These are phyloP conservation scores for Tuber microsphaerosporum DNA, from an alignment of 495 filamentous ascomycete genomes.

Conservation along the genomic window DNA sequence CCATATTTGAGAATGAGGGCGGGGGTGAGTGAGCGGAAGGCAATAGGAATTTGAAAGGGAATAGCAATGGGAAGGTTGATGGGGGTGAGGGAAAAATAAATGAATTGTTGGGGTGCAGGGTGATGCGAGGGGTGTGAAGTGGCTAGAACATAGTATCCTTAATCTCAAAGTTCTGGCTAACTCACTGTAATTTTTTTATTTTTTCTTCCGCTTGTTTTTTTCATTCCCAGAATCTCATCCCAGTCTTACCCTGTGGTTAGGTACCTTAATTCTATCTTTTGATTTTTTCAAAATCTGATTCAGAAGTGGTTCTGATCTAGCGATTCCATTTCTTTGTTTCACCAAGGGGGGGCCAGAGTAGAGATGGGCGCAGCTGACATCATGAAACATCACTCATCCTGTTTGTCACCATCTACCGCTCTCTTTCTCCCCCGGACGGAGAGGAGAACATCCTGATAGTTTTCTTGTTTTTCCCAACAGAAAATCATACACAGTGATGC, in stretches of 20 bases:
- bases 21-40: background rate
- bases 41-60: background rate
- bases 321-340: too few species aligned
- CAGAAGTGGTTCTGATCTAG: background rate
- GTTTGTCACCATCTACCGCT: too few species aligned
- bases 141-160: slow-evolving; percentile 3
- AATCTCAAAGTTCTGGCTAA: background rate
- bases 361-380: too few species aligned
- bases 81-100: background rate
- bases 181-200: background rate
- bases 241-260: background rate
- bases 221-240: background rate
- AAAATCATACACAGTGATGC: too few species aligned
- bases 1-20: background rate
- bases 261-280: background rate
- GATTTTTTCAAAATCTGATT: background rate
- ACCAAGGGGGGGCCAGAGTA: too few species aligned
- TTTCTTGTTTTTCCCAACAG: too few species aligned
- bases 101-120: background rate
- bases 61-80: background rate
- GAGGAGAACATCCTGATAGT: too few species aligned
- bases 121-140: slow-evolving; percentile 3
- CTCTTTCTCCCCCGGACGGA: too few species aligned
- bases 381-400: too few species aligned
- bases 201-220: background rate